Evolutionary conservation across 73 alveolate species (phyloP).

Genomic region (Halteria grandinella): DNA sequence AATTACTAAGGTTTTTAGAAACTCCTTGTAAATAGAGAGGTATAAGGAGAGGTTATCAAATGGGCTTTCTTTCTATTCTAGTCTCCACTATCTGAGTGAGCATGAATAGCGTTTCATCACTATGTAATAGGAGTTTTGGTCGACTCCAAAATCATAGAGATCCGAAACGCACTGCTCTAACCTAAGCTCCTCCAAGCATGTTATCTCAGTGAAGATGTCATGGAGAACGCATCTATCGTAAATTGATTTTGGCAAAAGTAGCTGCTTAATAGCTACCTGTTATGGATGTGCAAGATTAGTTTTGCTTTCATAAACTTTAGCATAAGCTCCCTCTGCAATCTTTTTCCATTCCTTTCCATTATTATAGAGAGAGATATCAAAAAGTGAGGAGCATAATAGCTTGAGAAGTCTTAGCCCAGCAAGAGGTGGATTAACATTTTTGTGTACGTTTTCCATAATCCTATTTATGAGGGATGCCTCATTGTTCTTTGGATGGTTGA

Average conservation of each 20-base stretch:
- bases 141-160: slow-evolving; percentile 97
- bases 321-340: slow-evolving; percentile 97
- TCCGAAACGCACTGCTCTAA: slow-evolving; percentile 94
- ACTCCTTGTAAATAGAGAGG: slow-evolving; percentile 91
- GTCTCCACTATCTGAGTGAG: slow-evolving; percentile 95
- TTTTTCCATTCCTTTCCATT: slow-evolving; percentile 81
- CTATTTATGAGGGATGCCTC: no score
- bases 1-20: slow-evolving; percentile 87
- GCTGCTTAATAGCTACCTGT: slow-evolving; percentile 95
- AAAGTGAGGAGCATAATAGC: slow-evolving; percentile 84
- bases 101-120: slow-evolving; percentile 95
- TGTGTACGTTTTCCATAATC: slow-evolving; percentile 79
- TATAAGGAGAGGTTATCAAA: slow-evolving; percentile 89
- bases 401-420: slow-evolving; percentile 96
- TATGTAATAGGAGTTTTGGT: slow-evolving; percentile 89
- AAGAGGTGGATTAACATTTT: slow-evolving; percentile 84
- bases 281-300: slow-evolving; percentile 91
- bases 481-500: slow-evolving; percentile 91
- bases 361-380: slow-evolving; percentile 82
- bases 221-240: slow-evolving; percentile 95
- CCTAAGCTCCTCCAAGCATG: slow-evolving; percentile 95
- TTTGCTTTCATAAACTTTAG: slow-evolving; percentile 91
- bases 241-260: slow-evolving; percentile 90
- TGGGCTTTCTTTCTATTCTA: slow-evolving; percentile 72
- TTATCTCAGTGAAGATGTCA: slow-evolving; percentile 96